Evolutionary conservation across 306 rosid species (phyloP).

Genomic region (Ceratonia siliqua): DNA sequence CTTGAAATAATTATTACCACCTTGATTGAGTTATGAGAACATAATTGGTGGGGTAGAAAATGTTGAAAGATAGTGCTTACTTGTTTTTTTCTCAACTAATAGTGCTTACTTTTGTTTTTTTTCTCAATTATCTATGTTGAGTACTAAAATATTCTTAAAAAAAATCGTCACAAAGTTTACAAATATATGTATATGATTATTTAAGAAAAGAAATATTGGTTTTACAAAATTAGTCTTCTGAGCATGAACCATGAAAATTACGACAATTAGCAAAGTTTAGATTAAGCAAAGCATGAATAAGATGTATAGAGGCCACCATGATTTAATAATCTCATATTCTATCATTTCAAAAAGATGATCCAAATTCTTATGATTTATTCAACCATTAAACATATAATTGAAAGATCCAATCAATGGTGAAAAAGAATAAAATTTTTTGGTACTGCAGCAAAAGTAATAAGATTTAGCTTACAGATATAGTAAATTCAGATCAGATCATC

Average conservation of each 20-base stretch:
- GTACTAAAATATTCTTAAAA: too few species aligned
- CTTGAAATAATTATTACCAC: too few species aligned
- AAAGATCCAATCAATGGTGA: background rate
- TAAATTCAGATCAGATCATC: background rate
- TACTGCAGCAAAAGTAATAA: background rate
- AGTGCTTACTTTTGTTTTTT: too few species aligned
- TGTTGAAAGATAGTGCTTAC: too few species aligned
- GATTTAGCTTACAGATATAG: conserved; percentile 16
- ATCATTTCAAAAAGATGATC: background rate
- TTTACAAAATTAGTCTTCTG: too few species aligned
- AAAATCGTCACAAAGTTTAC: too few species aligned
- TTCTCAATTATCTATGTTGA: too few species aligned
- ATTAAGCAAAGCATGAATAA: background rate
- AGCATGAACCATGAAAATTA: background rate
- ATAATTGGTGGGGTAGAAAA: too few species aligned
- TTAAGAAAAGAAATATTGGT: too few species aligned
- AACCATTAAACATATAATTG: background rate
- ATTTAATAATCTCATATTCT: background rate
- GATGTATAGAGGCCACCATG: background rate
- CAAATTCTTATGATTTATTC: background rate
- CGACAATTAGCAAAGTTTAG: background rate
- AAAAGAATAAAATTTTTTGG: background rate
- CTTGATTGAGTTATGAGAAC: too few species aligned
- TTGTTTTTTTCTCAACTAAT: too few species aligned
- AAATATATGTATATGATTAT: too few species aligned